phyloP scores from a whole-genome alignment of 345 rosid genomes.

The Eucalyptus viminalis region DNA sequence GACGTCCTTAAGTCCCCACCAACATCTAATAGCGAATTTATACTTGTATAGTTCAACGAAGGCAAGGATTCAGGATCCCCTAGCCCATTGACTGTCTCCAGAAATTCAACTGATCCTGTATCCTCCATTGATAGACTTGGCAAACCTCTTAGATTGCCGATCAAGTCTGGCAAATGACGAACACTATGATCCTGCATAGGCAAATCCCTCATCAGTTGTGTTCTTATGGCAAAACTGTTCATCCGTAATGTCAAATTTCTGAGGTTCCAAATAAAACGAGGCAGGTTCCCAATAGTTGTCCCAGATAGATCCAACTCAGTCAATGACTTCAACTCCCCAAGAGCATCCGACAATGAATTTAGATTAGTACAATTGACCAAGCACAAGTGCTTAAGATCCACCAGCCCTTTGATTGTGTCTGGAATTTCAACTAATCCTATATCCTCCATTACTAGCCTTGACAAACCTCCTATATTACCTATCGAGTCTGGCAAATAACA shows the following conservation, averaged over 20 bases:
- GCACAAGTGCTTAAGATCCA: not conserved
- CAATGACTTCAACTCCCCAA: not conserved
- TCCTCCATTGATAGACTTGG: too few species aligned
- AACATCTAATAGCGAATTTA: too few species aligned
- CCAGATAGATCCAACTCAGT: not conserved
- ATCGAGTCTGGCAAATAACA: not conserved
- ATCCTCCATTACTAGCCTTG: not conserved
- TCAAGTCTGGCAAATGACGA: too few species aligned
- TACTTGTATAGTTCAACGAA: too few species aligned
- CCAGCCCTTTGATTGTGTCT: not conserved
- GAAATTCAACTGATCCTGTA: too few species aligned
- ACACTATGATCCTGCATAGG: not conserved
- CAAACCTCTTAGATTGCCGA: too few species aligned
- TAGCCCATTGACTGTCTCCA: too few species aligned
- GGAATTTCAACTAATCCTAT: not conserved
- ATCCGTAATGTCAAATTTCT: not conserved
- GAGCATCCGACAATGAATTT: not conserved
- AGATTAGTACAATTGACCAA: not conserved
- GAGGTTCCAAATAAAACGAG: not conserved
- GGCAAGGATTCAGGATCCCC: too few species aligned
- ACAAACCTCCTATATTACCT: not conserved
- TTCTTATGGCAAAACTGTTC: not conserved
- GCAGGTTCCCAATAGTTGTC: not conserved
- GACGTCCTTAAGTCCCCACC: too few species aligned
- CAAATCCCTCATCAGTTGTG: not conserved